These are phyloP conservation scores for Chlamydomonas incerta DNA, from an alignment of 139 green algal genomes.

Conservation along the genomic window DNA sequence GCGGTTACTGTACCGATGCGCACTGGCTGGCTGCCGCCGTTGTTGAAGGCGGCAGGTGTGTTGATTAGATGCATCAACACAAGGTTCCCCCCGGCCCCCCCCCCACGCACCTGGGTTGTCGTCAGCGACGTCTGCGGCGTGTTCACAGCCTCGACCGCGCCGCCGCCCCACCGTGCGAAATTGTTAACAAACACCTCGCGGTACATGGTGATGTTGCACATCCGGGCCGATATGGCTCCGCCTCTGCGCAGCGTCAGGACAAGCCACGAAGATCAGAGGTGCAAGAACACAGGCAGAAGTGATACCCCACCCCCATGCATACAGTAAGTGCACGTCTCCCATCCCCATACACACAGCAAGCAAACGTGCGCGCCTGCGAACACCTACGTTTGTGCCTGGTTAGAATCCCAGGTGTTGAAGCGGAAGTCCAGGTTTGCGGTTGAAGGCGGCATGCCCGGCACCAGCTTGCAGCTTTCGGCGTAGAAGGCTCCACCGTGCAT, in stretches of 20 bases:
- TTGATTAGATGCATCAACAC: not conserved
- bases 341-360: too few species aligned
- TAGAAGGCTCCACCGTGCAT: not conserved
- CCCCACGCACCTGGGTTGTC: not conserved
- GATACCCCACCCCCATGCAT: too few species aligned
- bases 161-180: not conserved
- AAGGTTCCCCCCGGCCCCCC: too few species aligned
- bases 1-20: not conserved
- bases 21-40: too few species aligned
- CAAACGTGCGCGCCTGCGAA: too few species aligned
- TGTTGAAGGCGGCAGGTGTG: not conserved
- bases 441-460: not conserved
- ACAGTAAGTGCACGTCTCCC: too few species aligned
- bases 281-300: not conserved
- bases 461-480: not conserved
- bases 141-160: not conserved
- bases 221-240: not conserved
- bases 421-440: not conserved
- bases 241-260: not conserved
- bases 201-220: not conserved
- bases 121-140: not conserved
- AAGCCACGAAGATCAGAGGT: not conserved
- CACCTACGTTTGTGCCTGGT: too few species aligned
- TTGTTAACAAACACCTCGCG: not conserved
- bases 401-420: too few species aligned